Percentiles rank a stretch among this genome's conserved stretches.
These are phyloP conservation scores for Nemania diffusa DNA, from an alignment of 2,329 filamentous ascomycete genomes.

Conservation along the genomic window DNA sequence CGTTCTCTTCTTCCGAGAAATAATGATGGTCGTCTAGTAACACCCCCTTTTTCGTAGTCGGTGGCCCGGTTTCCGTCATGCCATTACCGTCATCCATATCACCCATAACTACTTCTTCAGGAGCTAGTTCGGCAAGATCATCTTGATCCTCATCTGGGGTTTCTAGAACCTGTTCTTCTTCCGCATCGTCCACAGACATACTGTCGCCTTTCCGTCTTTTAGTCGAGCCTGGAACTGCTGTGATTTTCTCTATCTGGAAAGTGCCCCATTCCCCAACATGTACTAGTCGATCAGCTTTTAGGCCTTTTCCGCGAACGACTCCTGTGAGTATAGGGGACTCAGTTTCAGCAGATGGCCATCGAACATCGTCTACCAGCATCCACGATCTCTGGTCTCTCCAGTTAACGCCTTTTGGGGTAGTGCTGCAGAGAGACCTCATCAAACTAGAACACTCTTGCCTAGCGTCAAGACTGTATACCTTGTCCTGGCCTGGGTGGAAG, in stretches of 20 bases:
- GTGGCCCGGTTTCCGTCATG: constrained; percentile 53
- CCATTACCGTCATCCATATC: constrained; percentile 52
- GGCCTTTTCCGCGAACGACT: constrained; percentile 82
- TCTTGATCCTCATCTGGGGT: constrained; percentile 82
- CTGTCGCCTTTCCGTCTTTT: constrained; percentile 71
- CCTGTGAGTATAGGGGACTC: constrained; percentile 82
- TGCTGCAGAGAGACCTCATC: constrained; percentile 89
- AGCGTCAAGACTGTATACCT: constrained; percentile 87
- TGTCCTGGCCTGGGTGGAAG: constrained; percentile 93
- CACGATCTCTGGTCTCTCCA: constrained; percentile 97
- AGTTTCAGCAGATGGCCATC: constrained; percentile 71
- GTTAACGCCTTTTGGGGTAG: constrained; percentile 89
- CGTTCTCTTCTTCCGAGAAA: constrained; percentile 86
- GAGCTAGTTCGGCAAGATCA: constrained; percentile 83
- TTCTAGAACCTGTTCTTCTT: constrained; percentile 70
- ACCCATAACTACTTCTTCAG: constrained; percentile 82
- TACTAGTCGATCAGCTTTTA: constrained; percentile 90
- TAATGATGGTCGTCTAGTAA: constrained; percentile 97
- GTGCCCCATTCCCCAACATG: constrained; percentile 95
- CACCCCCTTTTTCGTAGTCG: constrained; percentile 80
- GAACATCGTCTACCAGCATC: constrained; percentile 88
- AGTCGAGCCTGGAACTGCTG: constrained; percentile 74
- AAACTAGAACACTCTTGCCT: constrained; percentile 92
- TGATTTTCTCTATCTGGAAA: constrained; percentile 91
- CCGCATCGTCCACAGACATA: constrained; percentile 74